A percentile compares a stretch with the other conserved stretches of the same genome.
Conservation (phyloP, 106 monocot species). For the Dendrobium officinale region DNA sequence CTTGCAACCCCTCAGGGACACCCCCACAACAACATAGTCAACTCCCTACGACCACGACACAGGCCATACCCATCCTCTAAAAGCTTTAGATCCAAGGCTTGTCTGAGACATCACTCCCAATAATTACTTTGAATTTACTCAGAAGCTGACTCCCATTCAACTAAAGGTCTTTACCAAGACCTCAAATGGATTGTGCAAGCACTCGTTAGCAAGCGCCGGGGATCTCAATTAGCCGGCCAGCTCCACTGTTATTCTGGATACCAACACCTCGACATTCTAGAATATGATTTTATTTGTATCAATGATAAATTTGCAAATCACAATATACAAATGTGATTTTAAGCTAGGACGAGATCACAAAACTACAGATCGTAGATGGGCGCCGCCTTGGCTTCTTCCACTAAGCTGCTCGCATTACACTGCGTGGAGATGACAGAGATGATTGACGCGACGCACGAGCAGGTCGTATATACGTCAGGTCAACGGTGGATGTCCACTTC, state of each 20-base stretch:
- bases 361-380: conserved; percentile 30
- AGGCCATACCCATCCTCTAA: conserved; percentile 66
- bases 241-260: conserved; percentile 47
- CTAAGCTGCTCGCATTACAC: conserved; percentile 75
- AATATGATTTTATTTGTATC: neutral
- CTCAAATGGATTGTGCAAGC: conserved; percentile 53
- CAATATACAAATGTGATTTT: neutral
- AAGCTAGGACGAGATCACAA: conserved; percentile 17
- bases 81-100: conserved; percentile 68
- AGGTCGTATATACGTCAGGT: conserved; percentile 40
- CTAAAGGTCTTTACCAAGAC: conserved; percentile 54
- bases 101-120: conserved; percentile 55
- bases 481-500: conserved; percentile 52
- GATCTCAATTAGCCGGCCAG: conserved; percentile 91
- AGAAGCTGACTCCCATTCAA: conserved; percentile 56
- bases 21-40: conserved; percentile 30
- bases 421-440: conserved; percentile 72
- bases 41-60: conserved; percentile 61
- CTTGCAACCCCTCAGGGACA: conserved; percentile 47
- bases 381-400: conserved; percentile 54
- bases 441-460: conserved; percentile 37
- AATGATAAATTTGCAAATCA: neutral
- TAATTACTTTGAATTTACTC: conserved; percentile 76
- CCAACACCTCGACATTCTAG: neutral
- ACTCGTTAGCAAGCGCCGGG: conserved; percentile 33